These are phyloP conservation scores for Alternaria novae-zelandiae DNA, from an alignment of 2,329 filamentous ascomycete species.

Conservation along the genomic window DNA sequence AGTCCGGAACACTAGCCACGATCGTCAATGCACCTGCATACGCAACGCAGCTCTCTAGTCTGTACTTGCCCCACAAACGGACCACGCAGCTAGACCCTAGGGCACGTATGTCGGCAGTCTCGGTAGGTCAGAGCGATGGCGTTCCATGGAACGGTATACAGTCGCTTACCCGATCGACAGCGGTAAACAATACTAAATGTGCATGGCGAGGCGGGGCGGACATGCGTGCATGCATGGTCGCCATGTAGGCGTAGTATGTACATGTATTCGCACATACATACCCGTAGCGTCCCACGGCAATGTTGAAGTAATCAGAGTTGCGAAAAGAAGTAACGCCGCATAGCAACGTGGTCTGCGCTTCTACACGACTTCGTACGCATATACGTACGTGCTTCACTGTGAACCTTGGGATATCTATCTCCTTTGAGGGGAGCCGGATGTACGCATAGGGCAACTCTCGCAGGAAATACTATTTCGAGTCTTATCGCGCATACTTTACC, in stretches of 20 bases:
- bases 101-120: neutral
- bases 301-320: neutral
- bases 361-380: neutral
- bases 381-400: neutral
- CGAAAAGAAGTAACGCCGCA: neutral
- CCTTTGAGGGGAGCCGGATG: neutral
- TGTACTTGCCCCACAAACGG: neutral
- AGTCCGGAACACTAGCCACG: neutral
- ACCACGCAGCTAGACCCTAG: neutral
- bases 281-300: neutral
- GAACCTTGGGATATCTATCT: neutral
- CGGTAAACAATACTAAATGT: neutral
- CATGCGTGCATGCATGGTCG: neutral
- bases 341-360: neutral
- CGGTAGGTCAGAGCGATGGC: neutral
- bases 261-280: neutral
- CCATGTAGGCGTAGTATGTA: neutral
- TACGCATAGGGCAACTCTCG: neutral
- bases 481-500: neutral
- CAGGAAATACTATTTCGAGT: neutral
- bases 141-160: neutral
- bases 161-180: neutral
- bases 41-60: neutral
- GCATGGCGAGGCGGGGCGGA: neutral
- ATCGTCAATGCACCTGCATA: constrained; percentile 1